Evolutionary conservation across 805 yeast species (phyloP).

Genomic region (Saccharomycopsis capsularis): DNA sequence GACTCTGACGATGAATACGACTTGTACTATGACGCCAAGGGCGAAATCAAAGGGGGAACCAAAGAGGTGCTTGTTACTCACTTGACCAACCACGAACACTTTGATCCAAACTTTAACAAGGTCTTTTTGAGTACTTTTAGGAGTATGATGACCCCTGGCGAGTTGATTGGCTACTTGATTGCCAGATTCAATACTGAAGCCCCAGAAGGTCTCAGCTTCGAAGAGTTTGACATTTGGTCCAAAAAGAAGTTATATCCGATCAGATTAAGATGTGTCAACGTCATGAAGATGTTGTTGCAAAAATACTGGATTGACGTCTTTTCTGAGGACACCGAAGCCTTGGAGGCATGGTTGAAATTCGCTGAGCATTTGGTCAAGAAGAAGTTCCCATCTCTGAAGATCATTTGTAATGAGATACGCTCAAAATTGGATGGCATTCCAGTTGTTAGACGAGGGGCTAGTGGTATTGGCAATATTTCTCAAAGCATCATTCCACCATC

Average conservation of each 20-base stretch:
- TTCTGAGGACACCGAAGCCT: conserved; percentile 36
- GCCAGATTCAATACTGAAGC: conserved; percentile 65
- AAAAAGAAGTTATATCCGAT: conserved; percentile 63
- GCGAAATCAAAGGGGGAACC: conserved; percentile 77
- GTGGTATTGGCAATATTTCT: conserved; percentile 12
- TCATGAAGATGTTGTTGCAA: conserved; percentile 60
- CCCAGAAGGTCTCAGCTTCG: conserved; percentile 81
- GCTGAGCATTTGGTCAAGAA: conserved; percentile 35
- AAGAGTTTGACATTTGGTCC: conserved; percentile 73
- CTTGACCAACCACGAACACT: conserved; percentile 63
- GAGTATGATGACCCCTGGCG: conserved; percentile 62
- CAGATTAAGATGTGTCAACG: conserved; percentile 55
- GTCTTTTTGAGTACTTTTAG: conserved; percentile 70
- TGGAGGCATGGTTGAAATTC: conserved; percentile 33
- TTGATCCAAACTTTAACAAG: conserved; percentile 57
- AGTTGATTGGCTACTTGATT: conserved; percentile 52
- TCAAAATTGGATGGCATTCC: conserved; percentile 26
- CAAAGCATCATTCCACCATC: conserved; percentile 14
- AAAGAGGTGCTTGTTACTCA: conserved; percentile 71
- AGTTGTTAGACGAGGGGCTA: conserved; percentile 13
- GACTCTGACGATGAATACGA: conserved; percentile 60
- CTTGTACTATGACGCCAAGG: conserved; percentile 56
- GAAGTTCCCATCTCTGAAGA: conserved; percentile 38
- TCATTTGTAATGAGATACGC: conserved; percentile 34
- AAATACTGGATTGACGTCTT: conserved; percentile 65